Base-by-base conservation (phyloP, 225 moss, liverwort and hornwort genomes). In the Asterella californica region DNA sequence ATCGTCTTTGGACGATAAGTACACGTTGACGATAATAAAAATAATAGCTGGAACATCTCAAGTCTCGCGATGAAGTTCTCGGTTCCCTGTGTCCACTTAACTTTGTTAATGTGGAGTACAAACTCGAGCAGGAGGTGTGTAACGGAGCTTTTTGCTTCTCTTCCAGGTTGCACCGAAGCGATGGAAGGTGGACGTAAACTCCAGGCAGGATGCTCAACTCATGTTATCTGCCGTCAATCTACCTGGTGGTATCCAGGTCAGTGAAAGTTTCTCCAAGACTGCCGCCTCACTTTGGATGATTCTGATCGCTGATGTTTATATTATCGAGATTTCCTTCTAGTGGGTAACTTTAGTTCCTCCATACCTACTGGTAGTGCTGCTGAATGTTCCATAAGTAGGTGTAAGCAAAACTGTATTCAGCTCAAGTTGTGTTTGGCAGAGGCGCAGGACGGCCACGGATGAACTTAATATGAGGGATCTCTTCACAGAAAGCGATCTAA, bases 161-260 rank as follows among this genome's bases (percentile, higher is more conserved):
- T 45, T 34, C 47, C 87, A 97, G 96, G 95, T 99, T 53, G 93
- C 89, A 83, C 87, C 91, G 63, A 95, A 95, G 76, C 89, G 99
- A 80, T 99, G 99, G 99, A 95, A 99, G 86, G 90, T 99, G 84
- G 95, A 99, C 76, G 90, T 92, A 24, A 99, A 99, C 74, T 92
- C 95, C n/a, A 95, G 91, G 79, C 95, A 92, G 84, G 99, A 99
- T 78, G 92, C 95, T 17, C 92, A 93, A 59, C 83, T 99, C 86
- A 88, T 99, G 89, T 85, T 99, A 66, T 95, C 95, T 81, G 86
- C 95, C 79, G 99, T 93, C 34, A 99, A 99, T 85, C 82, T 99
- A 74, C 95, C 99, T 6, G 95, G 99, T 80, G 99, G 95, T 57
- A 90, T 99, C 33, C 97, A 97, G 96, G 96, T 97, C 34, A 50